These are phyloP conservation scores for Eutreptiella sp. DNA, from an alignment of 208 protist species.

Conservation along the genomic window DNA sequence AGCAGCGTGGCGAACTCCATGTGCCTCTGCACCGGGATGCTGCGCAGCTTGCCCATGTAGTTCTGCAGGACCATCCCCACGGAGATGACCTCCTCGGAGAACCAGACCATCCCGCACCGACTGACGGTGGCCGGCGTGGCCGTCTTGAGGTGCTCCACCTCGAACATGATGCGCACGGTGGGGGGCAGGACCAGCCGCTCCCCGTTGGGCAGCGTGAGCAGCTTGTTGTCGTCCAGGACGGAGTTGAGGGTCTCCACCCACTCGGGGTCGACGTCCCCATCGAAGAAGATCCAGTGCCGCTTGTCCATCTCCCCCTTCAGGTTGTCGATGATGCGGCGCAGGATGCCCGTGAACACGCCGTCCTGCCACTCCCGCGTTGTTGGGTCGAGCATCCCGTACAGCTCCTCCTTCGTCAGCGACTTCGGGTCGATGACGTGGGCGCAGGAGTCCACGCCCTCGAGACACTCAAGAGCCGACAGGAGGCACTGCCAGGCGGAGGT, in stretches of 20 bases:
- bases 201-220: slow-evolving; percentile 98
- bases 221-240: slow-evolving; percentile 97
- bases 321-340: slow-evolving; percentile 92
- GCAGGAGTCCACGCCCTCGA: slow-evolving; percentile 64
- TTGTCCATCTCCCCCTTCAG: slow-evolving; percentile 55
- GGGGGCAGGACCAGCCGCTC: slow-evolving; percentile 92
- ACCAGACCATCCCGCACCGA: slow-evolving; percentile 99
- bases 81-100: slow-evolving; percentile 80
- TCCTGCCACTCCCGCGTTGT: slow-evolving; percentile 99
- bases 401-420: slow-evolving; percentile 91
- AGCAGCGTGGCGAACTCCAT: slow-evolving; percentile 37
- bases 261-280: slow-evolving; percentile 97
- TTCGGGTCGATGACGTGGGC: slow-evolving; percentile 98
- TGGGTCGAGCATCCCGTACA: slow-evolving; percentile 96
- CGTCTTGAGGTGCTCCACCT: slow-evolving; percentile 92
- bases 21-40: slow-evolving; percentile 44
- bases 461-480: slow-evolving; percentile 71
- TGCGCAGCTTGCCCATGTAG: slow-evolving; percentile 48
- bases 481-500: slow-evolving; percentile 88
- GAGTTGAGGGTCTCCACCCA: slow-evolving; percentile 99
- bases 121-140: slow-evolving; percentile 96
- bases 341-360: slow-evolving; percentile 95
- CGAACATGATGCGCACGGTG: slow-evolving; percentile 96
- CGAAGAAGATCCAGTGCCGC: slow-evolving; percentile 97
- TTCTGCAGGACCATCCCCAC: slow-evolving; percentile 72